Base-by-base conservation (phyloP, 805 yeast species). In the Barnettozyma botsteinii region DNA sequence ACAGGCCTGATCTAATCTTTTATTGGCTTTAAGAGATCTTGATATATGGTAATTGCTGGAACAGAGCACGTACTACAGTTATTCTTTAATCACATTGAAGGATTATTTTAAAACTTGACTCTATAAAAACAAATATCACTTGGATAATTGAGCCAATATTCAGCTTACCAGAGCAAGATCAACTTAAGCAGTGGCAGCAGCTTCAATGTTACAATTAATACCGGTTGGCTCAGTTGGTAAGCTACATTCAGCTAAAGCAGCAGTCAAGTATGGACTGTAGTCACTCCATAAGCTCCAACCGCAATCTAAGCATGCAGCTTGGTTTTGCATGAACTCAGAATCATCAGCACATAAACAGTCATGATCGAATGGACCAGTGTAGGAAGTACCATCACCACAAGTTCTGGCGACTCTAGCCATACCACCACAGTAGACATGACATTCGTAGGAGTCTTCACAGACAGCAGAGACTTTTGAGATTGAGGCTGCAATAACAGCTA, bases 281-380 rank as follows among this genome's bases (percentile, higher is more conserved):
- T 59, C 55, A n/a, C 47, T 30, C 59, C 58, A 61, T 27, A 61
- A 41, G 48, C 62, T 59, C 64, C 63, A 60, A 32, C 64, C 65
- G 49, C 65, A 61, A 33, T 56, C 61, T 23, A 60, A 46, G 50
- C 65, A 61, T 5, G 36, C 52, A 10, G 46, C 51, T 18, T 50
- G 49, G 28, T 41, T 36, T 2, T 17, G 15, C 22, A 33, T 41
- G 42, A 48, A 48, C 14, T 33, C 14, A 14, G 48, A 33, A 6
- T 32, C 51, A 17, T 24, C 30, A 21, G 33, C 41, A 43, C 57
- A 52, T 20, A 45, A 38, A 40, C 57, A 52, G 17, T 13, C 27
- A 13, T 31, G 20, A 14, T 32, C 13, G 21, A 15, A 32, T 23
- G 35, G 35, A 23, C 27, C 31, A 35, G 38, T 31, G 32, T 40